These are phyloP conservation scores for Pseudomassariella vexata DNA, from an alignment of 2,329 filamentous ascomycete species.

Conservation along the genomic window DNA sequence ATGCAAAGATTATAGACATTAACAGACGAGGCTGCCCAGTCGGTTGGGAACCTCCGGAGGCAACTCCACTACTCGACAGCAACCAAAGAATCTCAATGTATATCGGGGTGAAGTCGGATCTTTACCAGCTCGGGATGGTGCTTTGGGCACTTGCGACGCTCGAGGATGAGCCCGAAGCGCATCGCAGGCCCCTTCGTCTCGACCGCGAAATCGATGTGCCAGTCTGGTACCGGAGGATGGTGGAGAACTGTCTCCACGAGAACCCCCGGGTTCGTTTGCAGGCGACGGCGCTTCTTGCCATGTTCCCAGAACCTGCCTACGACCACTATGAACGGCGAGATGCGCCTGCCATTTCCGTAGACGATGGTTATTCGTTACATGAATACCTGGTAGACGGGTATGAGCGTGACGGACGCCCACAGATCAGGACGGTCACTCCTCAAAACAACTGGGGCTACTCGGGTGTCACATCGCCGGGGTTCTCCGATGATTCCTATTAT, in stretches of 20 bases:
- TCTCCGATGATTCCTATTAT: slow-evolving; percentile 35
- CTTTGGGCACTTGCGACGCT: slow-evolving; percentile 86
- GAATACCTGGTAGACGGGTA: slow-evolving; percentile 32
- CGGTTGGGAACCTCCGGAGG: slow-evolving; percentile 95
- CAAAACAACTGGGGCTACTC: slow-evolving; percentile 36
- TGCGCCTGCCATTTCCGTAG: slow-evolving; percentile 30
- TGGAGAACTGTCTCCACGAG: slow-evolving; percentile 70
- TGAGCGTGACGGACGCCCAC: slow-evolving; percentile 25
- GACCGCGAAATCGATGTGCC: slow-evolving; percentile 60
- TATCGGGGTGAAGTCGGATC: slow-evolving; percentile 94
- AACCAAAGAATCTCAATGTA: slow-evolving; percentile 93
- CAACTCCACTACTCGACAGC: slow-evolving; percentile 76
- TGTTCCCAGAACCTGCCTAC: slow-evolving; percentile 51
- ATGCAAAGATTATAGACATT: slow-evolving; percentile 97
- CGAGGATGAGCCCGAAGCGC: slow-evolving; percentile 82
- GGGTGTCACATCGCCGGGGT: slow-evolving; percentile 22
- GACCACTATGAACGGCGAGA: slow-evolving; percentile 18
- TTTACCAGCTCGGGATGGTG: slow-evolving; percentile 96
- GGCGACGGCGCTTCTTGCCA: slow-evolving; percentile 63
- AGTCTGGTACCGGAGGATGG: slow-evolving; percentile 69
- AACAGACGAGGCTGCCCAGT: slow-evolving; percentile 95
- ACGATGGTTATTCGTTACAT: slow-evolving; percentile 32
- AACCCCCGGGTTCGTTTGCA: slow-evolving; percentile 67
- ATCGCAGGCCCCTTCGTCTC: slow-evolving; percentile 63
- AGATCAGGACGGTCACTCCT: slow-evolving; percentile 34